phyloP scores from a whole-genome alignment of 2,329 filamentous ascomycete genomes.

The Exophiala xenobiotica region DNA sequence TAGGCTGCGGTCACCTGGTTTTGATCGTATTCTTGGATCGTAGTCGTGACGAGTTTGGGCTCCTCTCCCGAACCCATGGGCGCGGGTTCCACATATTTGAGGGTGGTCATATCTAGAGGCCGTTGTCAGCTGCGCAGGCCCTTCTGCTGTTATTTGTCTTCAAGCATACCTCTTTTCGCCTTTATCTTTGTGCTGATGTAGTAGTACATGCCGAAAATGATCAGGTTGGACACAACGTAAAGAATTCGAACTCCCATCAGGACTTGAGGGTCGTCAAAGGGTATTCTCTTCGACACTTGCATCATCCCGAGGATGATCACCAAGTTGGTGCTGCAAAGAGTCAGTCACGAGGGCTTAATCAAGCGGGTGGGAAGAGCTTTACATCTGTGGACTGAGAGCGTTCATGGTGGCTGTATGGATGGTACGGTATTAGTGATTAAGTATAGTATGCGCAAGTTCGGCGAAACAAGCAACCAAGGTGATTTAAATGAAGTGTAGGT shows the following conservation, averaged over 20 bases:
- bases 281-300: slow-evolving; percentile 94
- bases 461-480: neutral
- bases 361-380: neutral
- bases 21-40: slow-evolving; percentile 90
- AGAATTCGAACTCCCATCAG: slow-evolving; percentile 63
- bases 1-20: slow-evolving; percentile 79
- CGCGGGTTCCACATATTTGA: slow-evolving; percentile 97
- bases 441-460: neutral
- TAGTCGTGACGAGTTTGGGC: slow-evolving; percentile 94
- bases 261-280: slow-evolving; percentile 82
- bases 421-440: too few relatives aligned
- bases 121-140: neutral
- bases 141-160: neutral
- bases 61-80: slow-evolving; percentile 92
- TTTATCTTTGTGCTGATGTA: slow-evolving; percentile 85
- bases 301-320: slow-evolving; percentile 97
- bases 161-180: slow-evolving; percentile 84
- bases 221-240: slow-evolving; percentile 70
- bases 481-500: neutral
- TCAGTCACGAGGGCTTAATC: slow-evolving; percentile 14
- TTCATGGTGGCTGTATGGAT: slow-evolving; percentile 13
- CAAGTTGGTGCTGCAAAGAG: slow-evolving; percentile 72
- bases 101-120: slow-evolving; percentile 78
- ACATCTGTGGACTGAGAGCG: slow-evolving; percentile 22
- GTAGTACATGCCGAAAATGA: slow-evolving; percentile 81